A percentile compares a stretch with the other conserved stretches of the same genome.
phyloP scores from a whole-genome alignment of 202 grass and related monocot genomes.

The Alloteropsis angusta region DNA sequence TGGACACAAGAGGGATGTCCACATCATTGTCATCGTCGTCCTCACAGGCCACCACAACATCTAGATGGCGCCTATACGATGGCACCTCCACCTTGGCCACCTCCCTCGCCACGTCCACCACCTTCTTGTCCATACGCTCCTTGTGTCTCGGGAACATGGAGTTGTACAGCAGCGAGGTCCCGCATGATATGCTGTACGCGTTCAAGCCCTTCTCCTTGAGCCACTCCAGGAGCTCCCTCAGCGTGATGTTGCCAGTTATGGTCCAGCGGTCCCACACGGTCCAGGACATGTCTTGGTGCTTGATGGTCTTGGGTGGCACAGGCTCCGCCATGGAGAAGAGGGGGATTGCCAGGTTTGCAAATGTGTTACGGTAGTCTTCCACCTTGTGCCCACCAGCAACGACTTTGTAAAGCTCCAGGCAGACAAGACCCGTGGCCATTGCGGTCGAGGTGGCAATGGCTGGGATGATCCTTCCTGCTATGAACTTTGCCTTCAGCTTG shows the following conservation, averaged over 20 bases:
- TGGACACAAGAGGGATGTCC: slow-evolving; percentile 72
- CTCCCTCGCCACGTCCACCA: slow-evolving; percentile 56
- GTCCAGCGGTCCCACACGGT: slow-evolving; percentile 92
- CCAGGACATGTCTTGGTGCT: slow-evolving; percentile 64
- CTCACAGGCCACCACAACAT: slow-evolving; percentile 76
- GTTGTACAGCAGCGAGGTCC: slow-evolving; percentile 80
- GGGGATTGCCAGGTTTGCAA: slow-evolving; percentile 80
- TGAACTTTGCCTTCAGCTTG: slow-evolving; percentile 89
- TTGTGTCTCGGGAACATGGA: slow-evolving; percentile 93
- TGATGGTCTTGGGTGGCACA: slow-evolving; percentile 68
- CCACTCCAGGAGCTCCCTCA: slow-evolving; percentile 82
- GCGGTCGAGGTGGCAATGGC: slow-evolving; percentile 81
- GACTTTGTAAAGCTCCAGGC: slow-evolving; percentile 86
- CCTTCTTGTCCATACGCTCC: slow-evolving; percentile 69
- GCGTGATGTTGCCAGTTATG: slow-evolving; percentile 58
- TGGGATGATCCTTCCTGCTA: slow-evolving; percentile 90
- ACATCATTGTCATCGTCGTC: slow-evolving; percentile 81
- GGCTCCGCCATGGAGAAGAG: slow-evolving; percentile 91
- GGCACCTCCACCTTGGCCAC: slow-evolving; percentile 83
- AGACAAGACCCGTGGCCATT: slow-evolving; percentile 79
- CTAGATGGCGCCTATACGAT: slow-evolving; percentile 57
- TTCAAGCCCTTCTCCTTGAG: slow-evolving; percentile 60
- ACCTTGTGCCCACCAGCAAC: slow-evolving; percentile 61
- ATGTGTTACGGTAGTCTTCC: slow-evolving; percentile 82
- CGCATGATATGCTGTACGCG: slow-evolving; percentile 88